Evolutionary conservation across 2,329 filamentous ascomycete genomes (phyloP), one percentile per base, ranked within the genome.

Genomic region (Claviceps maximensis): DNA sequence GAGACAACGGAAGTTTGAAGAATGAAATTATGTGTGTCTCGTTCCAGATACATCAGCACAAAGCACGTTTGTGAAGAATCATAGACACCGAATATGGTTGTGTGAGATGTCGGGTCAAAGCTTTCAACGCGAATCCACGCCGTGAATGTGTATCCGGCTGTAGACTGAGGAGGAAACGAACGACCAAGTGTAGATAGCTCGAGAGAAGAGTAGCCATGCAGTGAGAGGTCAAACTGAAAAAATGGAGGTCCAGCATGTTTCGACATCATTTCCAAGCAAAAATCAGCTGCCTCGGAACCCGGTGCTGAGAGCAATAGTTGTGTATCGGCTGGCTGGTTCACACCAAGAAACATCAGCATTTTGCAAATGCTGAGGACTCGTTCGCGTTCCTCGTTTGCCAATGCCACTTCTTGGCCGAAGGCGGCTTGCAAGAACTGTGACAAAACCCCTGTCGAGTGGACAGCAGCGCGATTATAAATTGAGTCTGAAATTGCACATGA

Each of bases 21-120:
- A 59, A 98, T 98, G 59, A 98, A 86, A 68, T 95, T 93, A 56
- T 80, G 87, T 2, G 89, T 95, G 65, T 96, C 90, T 63, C 86
- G 89, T 66, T 98, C 94, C 41, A 98, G 76, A 63, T 98, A 98
- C 55, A 89, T 84, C 60, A 98, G 80, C 38, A 98, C 72, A 63
- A 98, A 98, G 67, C 93, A 98, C 5, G 87, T 89, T 67, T 97
- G 91, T 5, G 82, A 89, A 3, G 84, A 77, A 69, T 98, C 93
- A 67, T 94, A 97, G 9, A 93, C 88, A 27, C 93, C 93, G 66
- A 98, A 98, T 15, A 98, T 78, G 0, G 93, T 98, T 0, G 93
- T 98, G 66, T 98, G 93, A 17, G 86, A 83, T 47, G 80, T 79
- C 5, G 80, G 72, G 65, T 98, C 94, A 66, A 93, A 97, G 42